Evolutionary conservation across 768 basidiomycete genomes (phyloP).

Genomic region (Kwoniella heveanensis): DNA sequence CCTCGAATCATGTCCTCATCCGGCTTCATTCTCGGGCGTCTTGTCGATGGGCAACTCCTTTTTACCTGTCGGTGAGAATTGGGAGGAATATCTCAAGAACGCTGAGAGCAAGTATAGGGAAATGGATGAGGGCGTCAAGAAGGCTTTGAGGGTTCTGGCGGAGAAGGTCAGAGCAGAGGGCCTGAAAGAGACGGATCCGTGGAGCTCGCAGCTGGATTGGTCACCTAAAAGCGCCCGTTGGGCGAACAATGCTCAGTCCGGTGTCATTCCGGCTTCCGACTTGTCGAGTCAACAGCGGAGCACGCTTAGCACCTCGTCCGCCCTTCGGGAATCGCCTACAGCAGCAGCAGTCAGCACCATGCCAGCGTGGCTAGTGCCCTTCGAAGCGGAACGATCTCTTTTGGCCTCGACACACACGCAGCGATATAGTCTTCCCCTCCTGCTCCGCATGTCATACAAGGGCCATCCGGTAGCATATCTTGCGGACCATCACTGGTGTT

Average conservation of each 20-base stretch:
- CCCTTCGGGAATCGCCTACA: too few relatives aligned
- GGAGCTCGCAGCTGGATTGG: slow-evolving; percentile 93
- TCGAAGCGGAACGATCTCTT: slow-evolving; percentile 16
- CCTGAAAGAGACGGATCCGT: slow-evolving; percentile 73
- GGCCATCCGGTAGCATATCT: slow-evolving; percentile 66
- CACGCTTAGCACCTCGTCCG: too few relatives aligned
- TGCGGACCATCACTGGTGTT: slow-evolving; percentile 66
- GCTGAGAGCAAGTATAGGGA: slow-evolving; percentile 77
- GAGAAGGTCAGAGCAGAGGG: slow-evolving; percentile 60
- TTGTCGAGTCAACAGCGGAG: neutral
- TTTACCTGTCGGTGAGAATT: slow-evolving; percentile 83
- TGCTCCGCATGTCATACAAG: slow-evolving; percentile 68
- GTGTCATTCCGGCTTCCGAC: too few relatives aligned
- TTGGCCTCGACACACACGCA: slow-evolving; percentile 26
- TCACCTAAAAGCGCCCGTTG: slow-evolving; percentile 67
- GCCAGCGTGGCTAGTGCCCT: slow-evolving; percentile 23
- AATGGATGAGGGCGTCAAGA: slow-evolving; percentile 67
- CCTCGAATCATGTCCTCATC: slow-evolving; percentile 79
- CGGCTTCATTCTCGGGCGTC: slow-evolving; percentile 87
- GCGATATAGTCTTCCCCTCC: slow-evolving; percentile 67
- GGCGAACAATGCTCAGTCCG: slow-evolving; percentile 30
- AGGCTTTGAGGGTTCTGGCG: slow-evolving; percentile 69
- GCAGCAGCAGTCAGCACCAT: neutral
- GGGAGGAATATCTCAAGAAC: slow-evolving; percentile 77
- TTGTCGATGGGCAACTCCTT: slow-evolving; percentile 90